phyloP scores from a whole-genome alignment of 2,329 filamentous ascomycete species.

The Allantophomopsis lycopodina region DNA sequence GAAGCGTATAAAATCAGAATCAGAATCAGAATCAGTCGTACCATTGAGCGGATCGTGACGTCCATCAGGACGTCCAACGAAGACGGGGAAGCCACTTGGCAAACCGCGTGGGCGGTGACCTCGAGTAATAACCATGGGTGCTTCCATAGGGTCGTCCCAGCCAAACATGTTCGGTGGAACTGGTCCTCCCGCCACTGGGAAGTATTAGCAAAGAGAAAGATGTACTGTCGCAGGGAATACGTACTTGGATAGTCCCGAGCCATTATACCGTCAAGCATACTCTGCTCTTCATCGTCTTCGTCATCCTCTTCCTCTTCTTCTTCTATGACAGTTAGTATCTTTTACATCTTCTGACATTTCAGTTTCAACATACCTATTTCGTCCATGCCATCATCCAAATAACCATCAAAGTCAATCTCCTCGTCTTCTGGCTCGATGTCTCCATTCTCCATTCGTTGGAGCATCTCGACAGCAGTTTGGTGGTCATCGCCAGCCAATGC shows the following conservation, averaged over 20 bases:
- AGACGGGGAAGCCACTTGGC: constrained; percentile 50
- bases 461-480: constrained; percentile 20
- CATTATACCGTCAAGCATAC: constrained; percentile 34
- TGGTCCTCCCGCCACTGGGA: constrained; percentile 23
- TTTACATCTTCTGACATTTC: not conserved
- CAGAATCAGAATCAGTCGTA: too few species aligned
- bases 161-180: constrained; percentile 31
- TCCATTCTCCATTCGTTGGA: constrained; percentile 26
- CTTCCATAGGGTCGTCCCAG: constrained; percentile 43
- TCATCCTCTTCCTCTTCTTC: constrained; percentile 61
- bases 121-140: constrained; percentile 25
- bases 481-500: constrained; percentile 24
- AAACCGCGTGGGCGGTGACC: constrained; percentile 38
- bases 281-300: constrained; percentile 53
- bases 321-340: constrained; percentile 11
- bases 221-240: constrained; percentile 12
- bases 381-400: constrained; percentile 41
- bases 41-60: too few species aligned
- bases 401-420: constrained; percentile 26
- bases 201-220: not conserved
- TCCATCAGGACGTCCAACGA: constrained; percentile 19
- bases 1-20: too few species aligned
- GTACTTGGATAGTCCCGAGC: constrained; percentile 33
- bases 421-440: constrained; percentile 32
- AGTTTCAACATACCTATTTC: constrained; percentile 33